These are phyloP conservation scores for Spathaspora sp. DNA, from an alignment of 1,139 yeast species.

Conservation along the genomic window DNA sequence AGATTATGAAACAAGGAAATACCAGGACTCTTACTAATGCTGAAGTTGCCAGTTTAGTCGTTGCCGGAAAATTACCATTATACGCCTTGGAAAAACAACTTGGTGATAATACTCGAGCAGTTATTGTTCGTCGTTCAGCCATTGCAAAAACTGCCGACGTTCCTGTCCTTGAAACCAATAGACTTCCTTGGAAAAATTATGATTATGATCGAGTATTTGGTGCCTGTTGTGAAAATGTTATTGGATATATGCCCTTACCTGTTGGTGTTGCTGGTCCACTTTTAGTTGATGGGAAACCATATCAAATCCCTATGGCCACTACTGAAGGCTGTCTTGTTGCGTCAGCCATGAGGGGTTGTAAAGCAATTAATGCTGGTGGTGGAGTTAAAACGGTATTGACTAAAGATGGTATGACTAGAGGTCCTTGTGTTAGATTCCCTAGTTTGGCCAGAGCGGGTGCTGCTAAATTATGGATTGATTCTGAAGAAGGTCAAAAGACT, in stretches of 20 bases:
- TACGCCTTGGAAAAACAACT: conserved; percentile 93
- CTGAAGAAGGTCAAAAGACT: conserved; percentile 83
- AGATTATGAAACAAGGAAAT: conserved; percentile 68
- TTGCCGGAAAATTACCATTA: conserved; percentile 78
- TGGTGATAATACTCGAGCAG: conserved; percentile 87
- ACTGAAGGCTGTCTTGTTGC: conserved; percentile 99
- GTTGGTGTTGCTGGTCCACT: conserved; percentile 98
- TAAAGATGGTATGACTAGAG: conserved; percentile 98
- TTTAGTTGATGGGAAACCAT: conserved; percentile 81
- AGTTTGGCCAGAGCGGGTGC: conserved; percentile 85
- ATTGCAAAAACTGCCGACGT: conserved; percentile 82
- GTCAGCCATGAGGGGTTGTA: conserved; percentile 98
- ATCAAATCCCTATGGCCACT: conserved; percentile 97
- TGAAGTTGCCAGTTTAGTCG: conserved; percentile 72
- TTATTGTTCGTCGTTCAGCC: conserved; percentile 85
- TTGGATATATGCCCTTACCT: conserved; percentile 94
- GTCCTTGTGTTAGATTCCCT: conserved; percentile 94
- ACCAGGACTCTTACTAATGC: conserved; percentile 65
- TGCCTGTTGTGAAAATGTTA: conserved; percentile 98
- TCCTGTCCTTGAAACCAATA: conserved; percentile 69
- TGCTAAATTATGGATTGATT: conserved; percentile 92
- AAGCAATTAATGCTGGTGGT: conserved; percentile 96
- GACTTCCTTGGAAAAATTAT: conserved; percentile 77
- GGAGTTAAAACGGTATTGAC: conserved; percentile 92
- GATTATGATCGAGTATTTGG: conserved; percentile 97